These are phyloP conservation scores for Alternaria brassicae DNA, from an alignment of 2,329 filamentous ascomycete species.

Conservation along the genomic window DNA sequence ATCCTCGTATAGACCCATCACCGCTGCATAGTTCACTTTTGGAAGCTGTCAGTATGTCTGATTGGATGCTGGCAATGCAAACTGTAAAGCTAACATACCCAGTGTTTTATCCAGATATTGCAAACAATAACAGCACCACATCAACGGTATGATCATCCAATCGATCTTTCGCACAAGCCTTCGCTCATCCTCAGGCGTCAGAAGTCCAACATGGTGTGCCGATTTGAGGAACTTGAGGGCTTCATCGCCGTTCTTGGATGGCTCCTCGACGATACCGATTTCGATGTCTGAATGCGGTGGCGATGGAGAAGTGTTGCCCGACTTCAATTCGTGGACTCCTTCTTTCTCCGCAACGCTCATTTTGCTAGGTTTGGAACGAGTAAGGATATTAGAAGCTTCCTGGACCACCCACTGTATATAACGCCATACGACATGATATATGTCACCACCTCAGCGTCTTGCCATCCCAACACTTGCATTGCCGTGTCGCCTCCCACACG, in stretches of 20 bases:
- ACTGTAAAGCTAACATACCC: constrained; percentile 49
- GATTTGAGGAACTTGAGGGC: constrained; percentile 33
- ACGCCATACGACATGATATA: neutral
- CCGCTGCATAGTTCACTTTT: constrained; percentile 51
- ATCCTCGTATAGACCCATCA: constrained; percentile 52
- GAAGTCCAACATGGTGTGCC: constrained; percentile 20
- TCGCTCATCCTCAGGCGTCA: constrained; percentile 27
- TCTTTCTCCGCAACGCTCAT: constrained; percentile 7
- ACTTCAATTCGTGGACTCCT: neutral
- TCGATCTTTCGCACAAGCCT: constrained; percentile 48
- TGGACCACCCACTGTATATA: neutral
- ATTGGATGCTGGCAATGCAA: neutral
- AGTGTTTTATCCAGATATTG: constrained; percentile 53
- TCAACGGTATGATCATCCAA: constrained; percentile 52
- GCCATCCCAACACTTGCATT: neutral
- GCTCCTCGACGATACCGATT: constrained; percentile 15
- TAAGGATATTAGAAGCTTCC: neutral
- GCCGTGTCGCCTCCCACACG: neutral
- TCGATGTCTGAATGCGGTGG: constrained; percentile 16
- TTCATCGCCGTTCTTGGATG: constrained; percentile 29
- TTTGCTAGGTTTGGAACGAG: neutral
- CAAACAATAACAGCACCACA: constrained; percentile 50
- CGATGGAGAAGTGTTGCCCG: neutral
- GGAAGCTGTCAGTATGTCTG: neutral
- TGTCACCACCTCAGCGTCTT: neutral